phyloP scores from a whole-genome alignment of 108 stramenopile genomes.

The Stephanodiscus triporus region DNA sequence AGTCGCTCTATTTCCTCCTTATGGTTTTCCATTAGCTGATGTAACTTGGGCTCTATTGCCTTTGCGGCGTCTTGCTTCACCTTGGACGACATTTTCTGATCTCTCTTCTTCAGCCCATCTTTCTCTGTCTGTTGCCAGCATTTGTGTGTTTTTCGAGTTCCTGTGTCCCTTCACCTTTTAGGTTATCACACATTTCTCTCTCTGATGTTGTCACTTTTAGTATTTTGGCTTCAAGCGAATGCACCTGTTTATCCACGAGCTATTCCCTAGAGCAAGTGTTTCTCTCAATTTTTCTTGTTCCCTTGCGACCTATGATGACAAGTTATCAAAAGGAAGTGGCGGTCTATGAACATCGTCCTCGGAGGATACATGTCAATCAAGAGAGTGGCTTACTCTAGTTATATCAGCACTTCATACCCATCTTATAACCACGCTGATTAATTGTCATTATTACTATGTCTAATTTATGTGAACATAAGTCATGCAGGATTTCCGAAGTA shows the following conservation, averaged over 20 bases:
- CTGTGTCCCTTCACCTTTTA: constrained; percentile 21
- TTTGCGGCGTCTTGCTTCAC: constrained; percentile 43
- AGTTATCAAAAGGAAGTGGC: not conserved
- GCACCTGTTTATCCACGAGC: constrained; percentile 22
- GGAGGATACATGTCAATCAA: no score
- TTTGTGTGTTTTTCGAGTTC: constrained; percentile 30
- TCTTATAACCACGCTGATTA: no score
- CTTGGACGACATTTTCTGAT: constrained; percentile 30
- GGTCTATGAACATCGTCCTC: no score
- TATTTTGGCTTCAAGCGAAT: constrained; percentile 11
- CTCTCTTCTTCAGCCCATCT: constrained; percentile 24
- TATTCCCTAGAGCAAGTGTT: constrained; percentile 5
- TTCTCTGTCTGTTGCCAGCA: constrained; percentile 34
- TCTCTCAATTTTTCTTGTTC: constrained; percentile 15
- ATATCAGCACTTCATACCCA: no score
- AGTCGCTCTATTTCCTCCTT: constrained; percentile 30
- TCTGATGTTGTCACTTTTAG: constrained; percentile 12
- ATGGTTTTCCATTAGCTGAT: constrained; percentile 26
- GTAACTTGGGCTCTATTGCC: constrained; percentile 29
- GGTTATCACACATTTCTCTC: constrained; percentile 13
- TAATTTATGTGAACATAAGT: no score
- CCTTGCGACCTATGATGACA: not conserved
- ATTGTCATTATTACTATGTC: no score
- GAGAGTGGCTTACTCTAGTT: no score
- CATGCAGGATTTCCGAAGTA: no score